Percentiles rank a stretch among this genome's conserved stretches.
Evolutionary conservation across 768 basidiomycete species (phyloP).

Genomic region (Xanthoconium stramineum): DNA sequence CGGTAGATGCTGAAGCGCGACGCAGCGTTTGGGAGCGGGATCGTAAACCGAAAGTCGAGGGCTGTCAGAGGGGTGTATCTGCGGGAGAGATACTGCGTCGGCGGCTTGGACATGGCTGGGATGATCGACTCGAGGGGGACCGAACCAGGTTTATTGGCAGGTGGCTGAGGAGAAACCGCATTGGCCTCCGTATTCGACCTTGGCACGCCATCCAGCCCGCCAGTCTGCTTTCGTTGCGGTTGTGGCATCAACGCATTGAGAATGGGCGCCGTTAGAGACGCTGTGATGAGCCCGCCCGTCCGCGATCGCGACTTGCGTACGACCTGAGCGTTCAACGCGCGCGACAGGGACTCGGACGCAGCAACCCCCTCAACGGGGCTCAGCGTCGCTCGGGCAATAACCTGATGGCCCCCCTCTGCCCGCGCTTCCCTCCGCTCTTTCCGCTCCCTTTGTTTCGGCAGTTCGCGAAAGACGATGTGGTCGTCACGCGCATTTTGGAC

Average conservation of each 20-base stretch:
- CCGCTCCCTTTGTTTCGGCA: constrained; percentile 43
- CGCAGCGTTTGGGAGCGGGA: constrained; percentile 55
- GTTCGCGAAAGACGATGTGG: constrained; percentile 42
- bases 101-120: constrained; percentile 73
- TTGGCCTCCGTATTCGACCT: constrained; percentile 13
- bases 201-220: constrained; percentile 22
- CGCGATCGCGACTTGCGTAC: constrained; percentile 36
- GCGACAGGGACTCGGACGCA: constrained; percentile 43
- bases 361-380: constrained; percentile 41
- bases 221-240: constrained; percentile 42
- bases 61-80: constrained; percentile 72
- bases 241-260: constrained; percentile 59
- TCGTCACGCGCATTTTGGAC: constrained; percentile 67
- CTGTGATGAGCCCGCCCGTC: constrained; percentile 33
- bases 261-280: constrained; percentile 52
- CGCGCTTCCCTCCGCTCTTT: constrained; percentile 34
- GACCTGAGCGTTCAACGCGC: constrained; percentile 41
- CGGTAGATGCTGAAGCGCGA: constrained; percentile 51
- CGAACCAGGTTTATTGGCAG: constrained; percentile 33
- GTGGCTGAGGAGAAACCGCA: constrained; percentile 17
- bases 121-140: constrained; percentile 84
- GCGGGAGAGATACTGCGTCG: constrained; percentile 78
- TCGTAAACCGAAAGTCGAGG: constrained; percentile 69
- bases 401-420: constrained; percentile 27
- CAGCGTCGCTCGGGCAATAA: constrained; percentile 42